Percentiles rank a stretch among this genome's conserved stretches.
These are phyloP conservation scores for Austroboletus novae-zelandiae DNA, from an alignment of 1,284 basidiomycete species.

Conservation along the genomic window DNA sequence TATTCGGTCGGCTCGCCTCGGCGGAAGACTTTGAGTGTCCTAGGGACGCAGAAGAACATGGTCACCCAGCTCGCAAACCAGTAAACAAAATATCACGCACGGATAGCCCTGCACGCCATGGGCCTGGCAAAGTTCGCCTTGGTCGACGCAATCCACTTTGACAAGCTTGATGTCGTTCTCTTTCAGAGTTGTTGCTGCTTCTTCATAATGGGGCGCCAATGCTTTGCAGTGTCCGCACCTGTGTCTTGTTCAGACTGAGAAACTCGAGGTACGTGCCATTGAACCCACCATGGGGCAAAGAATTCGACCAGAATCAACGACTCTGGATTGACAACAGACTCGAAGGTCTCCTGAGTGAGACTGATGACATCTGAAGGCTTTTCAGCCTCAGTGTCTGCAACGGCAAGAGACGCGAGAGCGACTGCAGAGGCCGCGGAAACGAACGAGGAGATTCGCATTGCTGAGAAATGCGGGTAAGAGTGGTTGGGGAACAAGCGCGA, in stretches of 20 bases:
- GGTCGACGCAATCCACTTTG: conserved; percentile 93
- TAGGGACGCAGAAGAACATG: conserved; percentile 24
- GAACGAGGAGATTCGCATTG: conserved; percentile 64
- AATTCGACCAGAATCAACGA: conserved; percentile 92
- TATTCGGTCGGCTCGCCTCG: conserved; percentile 81
- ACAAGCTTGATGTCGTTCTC: conserved; percentile 88
- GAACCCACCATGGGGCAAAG: conserved; percentile 82
- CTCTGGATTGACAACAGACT: conserved; percentile 65
- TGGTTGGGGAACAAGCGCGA: background rate
- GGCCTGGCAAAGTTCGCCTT: conserved; percentile 82
- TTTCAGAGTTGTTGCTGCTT: conserved; percentile 92
- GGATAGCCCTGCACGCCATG: conserved; percentile 92
- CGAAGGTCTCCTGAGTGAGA: conserved; percentile 73
- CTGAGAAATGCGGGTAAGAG: conserved; percentile 14
- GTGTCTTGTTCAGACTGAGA: background rate
- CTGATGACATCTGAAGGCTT: conserved; percentile 79
- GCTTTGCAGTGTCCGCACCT: conserved; percentile 94
- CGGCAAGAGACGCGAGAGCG: conserved; percentile 52
- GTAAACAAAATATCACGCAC: conserved; percentile 45
- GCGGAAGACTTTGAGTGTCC: conserved; percentile 89
- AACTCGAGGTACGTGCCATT: background rate
- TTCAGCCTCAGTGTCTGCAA: conserved; percentile 54
- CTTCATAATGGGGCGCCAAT: conserved; percentile 92
- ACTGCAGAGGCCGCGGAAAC: conserved; percentile 52
- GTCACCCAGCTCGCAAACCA: background rate